Percentiles rank a stretch among this genome's conserved stretches.
Evolutionary conservation across 257 asterid species (phyloP).

Genomic region (Paulownia fortunei): DNA sequence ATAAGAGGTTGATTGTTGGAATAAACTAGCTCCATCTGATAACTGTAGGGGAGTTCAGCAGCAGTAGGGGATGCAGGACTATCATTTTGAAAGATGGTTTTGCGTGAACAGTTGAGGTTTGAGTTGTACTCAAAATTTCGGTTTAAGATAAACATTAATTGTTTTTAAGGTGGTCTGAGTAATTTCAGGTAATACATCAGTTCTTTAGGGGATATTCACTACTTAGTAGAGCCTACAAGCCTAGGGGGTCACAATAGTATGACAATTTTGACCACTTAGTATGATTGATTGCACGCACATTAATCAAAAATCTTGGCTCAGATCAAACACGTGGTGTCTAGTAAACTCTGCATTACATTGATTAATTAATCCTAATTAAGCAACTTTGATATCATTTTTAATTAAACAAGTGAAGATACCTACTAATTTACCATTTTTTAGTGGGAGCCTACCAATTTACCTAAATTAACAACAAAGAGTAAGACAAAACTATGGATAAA

Average conservation of each 20-base stretch:
- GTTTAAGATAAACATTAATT: too few species aligned
- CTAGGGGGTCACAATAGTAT: neutral
- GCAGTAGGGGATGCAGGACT: too few species aligned
- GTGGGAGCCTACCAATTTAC: neutral
- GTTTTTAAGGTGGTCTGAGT: too few species aligned
- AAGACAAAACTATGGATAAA: conserved; percentile 23
- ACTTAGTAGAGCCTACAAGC: neutral
- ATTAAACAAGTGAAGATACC: neutral
- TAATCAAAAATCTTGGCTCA: conserved; percentile 9
- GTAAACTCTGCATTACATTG: conserved; percentile 16
- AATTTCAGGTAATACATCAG: too few species aligned
- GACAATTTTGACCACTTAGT: conserved; percentile 25
- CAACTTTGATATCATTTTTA: neutral
- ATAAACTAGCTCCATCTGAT: too few species aligned
- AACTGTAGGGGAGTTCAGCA: too few species aligned
- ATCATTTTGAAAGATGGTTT: too few species aligned
- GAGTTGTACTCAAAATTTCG: too few species aligned
- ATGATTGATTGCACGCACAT: neutral
- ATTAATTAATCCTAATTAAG: conserved; percentile 9
- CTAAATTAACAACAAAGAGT: neutral
- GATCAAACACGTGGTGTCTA: conserved; percentile 27
- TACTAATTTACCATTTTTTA: neutral
- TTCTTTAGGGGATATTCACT: too few species aligned
- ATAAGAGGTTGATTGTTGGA: too few species aligned
- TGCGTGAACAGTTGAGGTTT: too few species aligned